These are phyloP conservation scores for Cinnamomum micranthum DNA, from an alignment of 164 flowering plant species.

Conservation along the genomic window DNA sequence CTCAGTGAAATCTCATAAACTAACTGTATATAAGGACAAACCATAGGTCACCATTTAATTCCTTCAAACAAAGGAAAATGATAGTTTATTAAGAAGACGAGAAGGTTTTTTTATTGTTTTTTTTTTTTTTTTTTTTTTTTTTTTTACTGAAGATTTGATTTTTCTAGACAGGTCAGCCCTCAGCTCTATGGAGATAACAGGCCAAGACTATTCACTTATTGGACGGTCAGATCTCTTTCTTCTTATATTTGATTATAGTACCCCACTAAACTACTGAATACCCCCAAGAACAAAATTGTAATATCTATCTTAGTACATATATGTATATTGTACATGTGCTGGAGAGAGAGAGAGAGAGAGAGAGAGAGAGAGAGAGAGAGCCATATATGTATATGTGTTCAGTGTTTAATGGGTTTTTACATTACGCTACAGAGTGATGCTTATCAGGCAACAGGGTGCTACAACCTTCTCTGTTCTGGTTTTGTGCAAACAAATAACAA, in stretches of 20 bases:
- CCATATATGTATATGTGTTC: too few relatives aligned
- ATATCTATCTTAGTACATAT: too few relatives aligned
- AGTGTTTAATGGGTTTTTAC: background rate
- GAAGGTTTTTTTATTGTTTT: background rate
- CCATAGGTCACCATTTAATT: too few relatives aligned
- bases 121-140: conserved; percentile 11
- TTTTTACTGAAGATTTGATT: conserved; percentile 49
- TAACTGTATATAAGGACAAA: too few relatives aligned
- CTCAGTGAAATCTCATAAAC: too few relatives aligned
- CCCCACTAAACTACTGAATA: background rate
- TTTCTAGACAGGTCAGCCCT: conserved; percentile 99
- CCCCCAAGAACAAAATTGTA: too few relatives aligned
- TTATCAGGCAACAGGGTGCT: conserved; percentile 91
- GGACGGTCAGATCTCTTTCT: conserved; percentile 76
- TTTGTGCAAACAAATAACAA: conserved; percentile 77
- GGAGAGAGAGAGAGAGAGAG: too few relatives aligned
- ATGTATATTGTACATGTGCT: too few relatives aligned
- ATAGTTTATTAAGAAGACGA: too few relatives aligned
- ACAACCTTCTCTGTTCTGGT: conserved; percentile 92
- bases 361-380: too few relatives aligned
- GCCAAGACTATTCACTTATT: conserved; percentile 92
- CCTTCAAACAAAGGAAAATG: too few relatives aligned
- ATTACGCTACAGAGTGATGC: conserved; percentile 64
- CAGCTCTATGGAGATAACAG: conserved; percentile 98
- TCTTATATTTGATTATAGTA: background rate